Percentiles rank a stretch among this genome's conserved stretches.
phyloP scores from a whole-genome alignment of 2,329 filamentous ascomycete genomes.

The Paracoccidioides lutzii region DNA sequence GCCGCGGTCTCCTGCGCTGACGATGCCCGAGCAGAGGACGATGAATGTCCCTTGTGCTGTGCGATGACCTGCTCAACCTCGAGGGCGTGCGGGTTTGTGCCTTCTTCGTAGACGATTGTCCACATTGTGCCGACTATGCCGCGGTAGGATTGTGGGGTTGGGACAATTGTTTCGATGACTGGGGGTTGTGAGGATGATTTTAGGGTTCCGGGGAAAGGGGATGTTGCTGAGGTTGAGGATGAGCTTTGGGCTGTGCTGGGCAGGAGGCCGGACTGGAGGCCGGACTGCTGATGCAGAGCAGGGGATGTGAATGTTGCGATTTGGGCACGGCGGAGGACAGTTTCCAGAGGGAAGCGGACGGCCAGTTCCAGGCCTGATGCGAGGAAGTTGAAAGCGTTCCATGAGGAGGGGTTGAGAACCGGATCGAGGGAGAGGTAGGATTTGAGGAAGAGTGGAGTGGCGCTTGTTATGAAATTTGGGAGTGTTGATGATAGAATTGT shows the following conservation, averaged over 20 bases:
- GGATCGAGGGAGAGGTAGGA: conserved; percentile 76
- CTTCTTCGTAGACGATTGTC: conserved; percentile 73
- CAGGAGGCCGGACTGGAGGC: conserved; percentile 10
- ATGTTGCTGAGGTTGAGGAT: conserved; percentile 11
- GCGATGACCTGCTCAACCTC: conserved; percentile 28
- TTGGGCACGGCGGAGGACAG: conserved; percentile 78
- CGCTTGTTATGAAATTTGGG: conserved; percentile 69
- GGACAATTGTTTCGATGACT: conserved; percentile 60
- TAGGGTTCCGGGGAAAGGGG: background rate
- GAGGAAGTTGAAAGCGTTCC: conserved; percentile 70
- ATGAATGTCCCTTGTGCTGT: background rate
- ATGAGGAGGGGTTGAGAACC: conserved; percentile 64
- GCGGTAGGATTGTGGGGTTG: conserved; percentile 59
- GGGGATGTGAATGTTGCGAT: conserved; percentile 54
- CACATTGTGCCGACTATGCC: conserved; percentile 91
- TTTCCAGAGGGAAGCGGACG: conserved; percentile 80
- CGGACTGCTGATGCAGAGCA: conserved; percentile 31
- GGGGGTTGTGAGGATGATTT: conserved; percentile 7
- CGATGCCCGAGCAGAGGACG: background rate
- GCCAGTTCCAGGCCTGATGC: conserved; percentile 70
- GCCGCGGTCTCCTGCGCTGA: conserved; percentile 21
- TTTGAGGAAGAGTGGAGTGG: conserved; percentile 72
- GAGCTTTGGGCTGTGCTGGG: conserved; percentile 13
- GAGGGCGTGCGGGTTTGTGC: conserved; percentile 35
- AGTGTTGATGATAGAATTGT: conserved; percentile 77